Conservation (phyloP, 495 filamentous ascomycete genomes). For the Saxophila tyrrhenica region DNA sequence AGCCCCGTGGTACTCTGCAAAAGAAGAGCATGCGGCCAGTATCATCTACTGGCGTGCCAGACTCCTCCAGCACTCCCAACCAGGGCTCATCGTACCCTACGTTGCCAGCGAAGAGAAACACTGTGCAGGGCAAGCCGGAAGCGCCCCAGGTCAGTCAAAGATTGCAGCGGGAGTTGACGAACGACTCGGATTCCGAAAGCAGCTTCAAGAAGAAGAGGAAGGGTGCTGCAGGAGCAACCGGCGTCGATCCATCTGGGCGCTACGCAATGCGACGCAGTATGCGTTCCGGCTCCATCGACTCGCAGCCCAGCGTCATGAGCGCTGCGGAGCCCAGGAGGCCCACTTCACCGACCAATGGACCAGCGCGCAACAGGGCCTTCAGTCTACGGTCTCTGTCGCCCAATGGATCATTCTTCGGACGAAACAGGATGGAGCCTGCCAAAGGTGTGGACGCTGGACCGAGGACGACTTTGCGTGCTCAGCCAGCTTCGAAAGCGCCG, state of each 20-base stretch:
- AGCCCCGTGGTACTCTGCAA: conserved; percentile 27
- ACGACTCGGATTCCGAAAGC: conserved; percentile 46
- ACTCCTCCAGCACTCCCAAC: background rate
- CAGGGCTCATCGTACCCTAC: conserved; percentile 9
- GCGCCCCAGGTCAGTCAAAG: conserved; percentile 1
- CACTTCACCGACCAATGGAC: conserved; percentile 23
- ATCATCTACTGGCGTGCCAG: conserved; percentile 7
- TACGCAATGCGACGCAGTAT: conserved; percentile 47
- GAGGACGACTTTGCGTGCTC: background rate
- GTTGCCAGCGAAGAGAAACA: background rate
- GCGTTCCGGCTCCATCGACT: conserved; percentile 30
- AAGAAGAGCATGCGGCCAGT: conserved; percentile 22
- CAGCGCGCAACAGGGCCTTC: conserved; percentile 29
- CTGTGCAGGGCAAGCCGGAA: background rate
- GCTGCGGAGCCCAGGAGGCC: conserved; percentile 29
- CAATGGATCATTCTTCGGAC: conserved; percentile 21
- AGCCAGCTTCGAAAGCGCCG: background rate
- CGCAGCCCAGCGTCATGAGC: conserved; percentile 20
- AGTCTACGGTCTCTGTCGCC: conserved; percentile 33
- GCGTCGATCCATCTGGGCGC: conserved; percentile 20
- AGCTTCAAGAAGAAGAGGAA: conserved; percentile 45
- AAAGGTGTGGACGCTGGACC: conserved; percentile 8
- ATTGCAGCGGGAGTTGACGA: conserved; percentile 17
- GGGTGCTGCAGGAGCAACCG: conserved; percentile 21
- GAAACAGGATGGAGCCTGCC: conserved; percentile 8